Evolutionary conservation across 495 filamentous ascomycete genomes (phyloP), one percentile per base, ranked within the genome.

Genomic region (Hypoxylon perforatum): DNA sequence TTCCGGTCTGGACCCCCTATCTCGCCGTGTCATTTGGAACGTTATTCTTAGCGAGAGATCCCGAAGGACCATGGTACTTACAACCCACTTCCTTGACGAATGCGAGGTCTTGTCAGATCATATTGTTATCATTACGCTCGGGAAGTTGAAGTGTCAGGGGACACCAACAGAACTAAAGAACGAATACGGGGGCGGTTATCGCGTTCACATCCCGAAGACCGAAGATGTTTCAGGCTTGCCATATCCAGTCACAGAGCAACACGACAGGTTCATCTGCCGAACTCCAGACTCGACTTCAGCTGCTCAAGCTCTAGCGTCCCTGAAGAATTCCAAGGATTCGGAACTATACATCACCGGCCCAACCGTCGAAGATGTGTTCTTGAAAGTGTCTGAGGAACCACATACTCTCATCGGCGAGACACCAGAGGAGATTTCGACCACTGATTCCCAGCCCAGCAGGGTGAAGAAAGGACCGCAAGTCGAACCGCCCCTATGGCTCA

Each of bases 341-440:
- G 85, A 90, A n/a, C 88, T 90, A 72, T 85, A 87, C 33, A 82
- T 91, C 41, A 83, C 81, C 35, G 90, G 90, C 0, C 90, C 90
- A 6, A 91, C 88, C 0, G 90, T 93, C 45, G 89, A 91, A 63
- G 88, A 90, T 65, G 87, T 92, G 0, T 93, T 93, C 73, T 78
- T 92, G 15, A 88, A 87, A 42, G 80, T 92, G 33, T 88, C 89
- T 0, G 85, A 86, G 39, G 88, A 91, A 64, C 72, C 79, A 41
- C 63, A 74, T 25, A 69, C 75, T 12, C 71, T 78, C 52, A 45
- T 63, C 44, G 63, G 61, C 4, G 59, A 66, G 21, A 59, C 55
- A 4, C 49, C 42, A 11, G 65, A 72, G 36, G 61, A 73, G 23
- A 70, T 67, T 17, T 72, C 65, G 5, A 57, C 54, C 23, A 36